Base-by-base conservation (phyloP, 1,139 yeast species). In the Candida albicans region DNA sequence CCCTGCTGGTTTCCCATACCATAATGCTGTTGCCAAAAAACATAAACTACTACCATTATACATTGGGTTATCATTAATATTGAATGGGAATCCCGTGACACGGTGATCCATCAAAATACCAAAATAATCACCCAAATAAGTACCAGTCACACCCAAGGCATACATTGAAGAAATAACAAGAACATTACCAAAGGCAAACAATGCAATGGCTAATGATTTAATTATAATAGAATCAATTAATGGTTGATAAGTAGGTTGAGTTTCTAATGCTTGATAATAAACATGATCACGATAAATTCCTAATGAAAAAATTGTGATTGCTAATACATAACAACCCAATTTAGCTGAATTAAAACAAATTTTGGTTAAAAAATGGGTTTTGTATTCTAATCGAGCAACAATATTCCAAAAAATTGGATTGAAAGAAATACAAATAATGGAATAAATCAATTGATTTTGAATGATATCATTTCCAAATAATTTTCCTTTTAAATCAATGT, bases 361-460 rank as follows among this genome's bases (percentile, higher is more conserved):
- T 58, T 86, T 87, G 38, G 97, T 87, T 46, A 91, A 65, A 43
- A 84, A 59, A 55, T 86, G 85, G 27, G 87, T 81, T 47, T 80
- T 80, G 72, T 88, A 88, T 62, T 93, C 98, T 33, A 79, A 58
- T 56, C 97, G 77, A 8, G 99, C 99, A 26, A 81, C 96, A 45
- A 86, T 76, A 64, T 93, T 93, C 99, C 99, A 93, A 62, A 90
- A 91, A 29, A 87, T 79, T 12, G 99, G 99, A 62, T 93, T 93
- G 77, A 93, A 91, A 14, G 86, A 82, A 55, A 93, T 87, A 39
- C 85, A 77, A 10, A 66, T 71, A 39, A 81, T 55, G 1, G 87
- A 77, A 46, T 50, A 67, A 44, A 51, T 50, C 49, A 70, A 58
- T 45, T 57, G 56, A 2, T 57, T 52, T 18, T 18, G 22, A 18